Percentiles rank a stretch among this genome's conserved stretches.
Evolutionary conservation across 177 flowering plant genomes (phyloP).

Genomic region (Vitis hybrid): DNA sequence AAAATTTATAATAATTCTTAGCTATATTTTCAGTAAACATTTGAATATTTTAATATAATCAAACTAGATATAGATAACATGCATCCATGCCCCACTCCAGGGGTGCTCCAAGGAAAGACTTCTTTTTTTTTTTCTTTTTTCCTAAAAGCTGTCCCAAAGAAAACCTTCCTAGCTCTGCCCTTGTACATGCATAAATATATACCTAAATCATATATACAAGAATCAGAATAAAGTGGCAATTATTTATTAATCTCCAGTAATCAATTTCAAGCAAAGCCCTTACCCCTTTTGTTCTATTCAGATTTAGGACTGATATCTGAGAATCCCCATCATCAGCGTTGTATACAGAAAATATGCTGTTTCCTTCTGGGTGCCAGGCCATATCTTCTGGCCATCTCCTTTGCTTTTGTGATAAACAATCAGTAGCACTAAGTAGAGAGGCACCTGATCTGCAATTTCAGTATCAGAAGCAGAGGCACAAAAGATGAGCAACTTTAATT

Average conservation of each 20-base stretch:
- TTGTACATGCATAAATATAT: neutral
- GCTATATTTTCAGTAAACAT: too few species aligned
- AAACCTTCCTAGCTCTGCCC: neutral
- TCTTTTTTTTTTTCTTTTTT: too few species aligned
- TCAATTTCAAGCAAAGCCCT: conserved; percentile 7
- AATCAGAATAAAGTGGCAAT: too few species aligned
- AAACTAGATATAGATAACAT: too few species aligned
- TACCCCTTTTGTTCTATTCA: conserved; percentile 60
- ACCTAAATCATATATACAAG: neutral
- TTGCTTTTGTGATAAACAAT: conserved; percentile 66
- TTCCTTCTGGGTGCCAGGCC: conserved; percentile 89
- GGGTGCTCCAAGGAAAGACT: too few species aligned
- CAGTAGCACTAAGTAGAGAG: conserved; percentile 57
- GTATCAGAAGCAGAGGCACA: conserved; percentile 6
- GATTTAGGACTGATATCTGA: conserved; percentile 72
- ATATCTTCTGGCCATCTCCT: conserved; percentile 98
- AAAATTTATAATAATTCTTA: too few species aligned
- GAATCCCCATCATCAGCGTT: conserved; percentile 85
- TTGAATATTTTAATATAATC: too few species aligned
- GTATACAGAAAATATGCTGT: conserved; percentile 59
- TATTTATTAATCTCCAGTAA: neutral
- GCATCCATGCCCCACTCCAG: too few species aligned
- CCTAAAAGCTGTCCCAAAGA: neutral
- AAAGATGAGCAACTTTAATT: neutral
- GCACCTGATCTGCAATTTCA: conserved; percentile 58